Evolutionary conservation across 495 filamentous ascomycete genomes (phyloP), one percentile per base, ranked within the genome.

Genomic region (Xylaria sp.): DNA sequence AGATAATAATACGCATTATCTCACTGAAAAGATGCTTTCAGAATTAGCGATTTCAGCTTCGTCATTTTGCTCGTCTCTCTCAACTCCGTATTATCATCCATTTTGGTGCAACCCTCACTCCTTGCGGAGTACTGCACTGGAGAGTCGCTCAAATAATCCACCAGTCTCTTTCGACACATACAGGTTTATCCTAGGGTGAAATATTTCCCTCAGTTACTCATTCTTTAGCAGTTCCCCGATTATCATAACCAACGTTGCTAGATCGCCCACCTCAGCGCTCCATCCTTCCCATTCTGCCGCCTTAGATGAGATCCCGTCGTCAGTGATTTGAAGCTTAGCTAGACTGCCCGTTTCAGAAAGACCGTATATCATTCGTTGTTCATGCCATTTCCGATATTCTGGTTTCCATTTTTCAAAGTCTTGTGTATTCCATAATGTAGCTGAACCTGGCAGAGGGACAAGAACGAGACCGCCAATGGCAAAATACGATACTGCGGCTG

Each of bases 231-330:
- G 21, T 12, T 63, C 61, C 21, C 40, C 61, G 14, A 63, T 63
- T 0, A 63, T 46, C 61, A 63, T 63, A 17, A 63, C 21, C 40
- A 63, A 46, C 14, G 37, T 31, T 44, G 21, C 61, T 14, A 15
- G 41, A 26, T 63, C 61, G 21, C 61, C 61, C 21, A 63, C 61
- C 37, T 63, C 58, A 15, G 68, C 37, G 15, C 57, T 70, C 68
- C 68, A 70, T 9, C 26, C 57, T 40, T 63, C 68, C 68, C 68
- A 70, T 5, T 70, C 68, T 26, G n/a, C 68, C n/a, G 2, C 15
- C 4, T 17, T 24, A 29, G 68, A 40, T 17, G 1, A 2, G 6
- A 59, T 8, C 21, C 61, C 61, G 2, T 63, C 40, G 11, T 19
- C 12, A 9, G 61, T 63, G 0, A 8, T 46, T 44, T 44, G 40